phyloP scores from a whole-genome alignment of 805 yeast genomes.

The Candida awuae region DNA sequence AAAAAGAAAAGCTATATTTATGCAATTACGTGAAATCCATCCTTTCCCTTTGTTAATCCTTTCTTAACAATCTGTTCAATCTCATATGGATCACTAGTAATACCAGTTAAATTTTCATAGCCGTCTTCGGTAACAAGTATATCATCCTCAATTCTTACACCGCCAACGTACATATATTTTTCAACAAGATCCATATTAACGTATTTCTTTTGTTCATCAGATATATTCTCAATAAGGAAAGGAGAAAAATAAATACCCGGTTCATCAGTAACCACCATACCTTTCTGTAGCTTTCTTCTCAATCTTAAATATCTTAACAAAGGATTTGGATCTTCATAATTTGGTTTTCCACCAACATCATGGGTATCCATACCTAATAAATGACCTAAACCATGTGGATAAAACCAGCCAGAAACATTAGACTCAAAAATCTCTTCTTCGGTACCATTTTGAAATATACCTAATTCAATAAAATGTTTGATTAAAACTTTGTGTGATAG shows the following conservation, averaged over 20 bases:
- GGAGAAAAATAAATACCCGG: conserved; percentile 93
- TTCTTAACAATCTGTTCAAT: conserved; percentile 65
- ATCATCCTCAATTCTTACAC: conserved; percentile 95
- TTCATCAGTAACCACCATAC: conserved; percentile 90
- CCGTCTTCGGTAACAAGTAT: conserved; percentile 71
- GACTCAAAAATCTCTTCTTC: conserved; percentile 61
- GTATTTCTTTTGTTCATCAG: conserved; percentile 41
- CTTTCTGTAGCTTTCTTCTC: conserved; percentile 59
- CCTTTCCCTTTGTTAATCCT: conserved; percentile 49
- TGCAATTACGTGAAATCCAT: conserved; percentile 48
- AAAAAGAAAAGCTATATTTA: too few species aligned
- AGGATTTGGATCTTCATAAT: conserved; percentile 78
- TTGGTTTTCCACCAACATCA: conserved; percentile 85
- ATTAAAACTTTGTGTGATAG: conserved; percentile 74
- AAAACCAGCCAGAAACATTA: conserved; percentile 67
- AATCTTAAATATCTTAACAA: conserved; percentile 70
- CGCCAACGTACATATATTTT: conserved; percentile 85
- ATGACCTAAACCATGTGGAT: conserved; percentile 96
- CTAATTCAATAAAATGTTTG: conserved; percentile 60
- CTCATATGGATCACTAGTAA: conserved; percentile 82
- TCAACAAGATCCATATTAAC: conserved; percentile 61
- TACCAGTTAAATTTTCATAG: conserved; percentile 68
- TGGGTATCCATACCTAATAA: conserved; percentile 92
- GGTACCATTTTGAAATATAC: conserved; percentile 56
- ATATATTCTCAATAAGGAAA: conserved; percentile 48